phyloP scores from a whole-genome alignment of 345 rosid species.

The Camelina neglecta region DNA sequence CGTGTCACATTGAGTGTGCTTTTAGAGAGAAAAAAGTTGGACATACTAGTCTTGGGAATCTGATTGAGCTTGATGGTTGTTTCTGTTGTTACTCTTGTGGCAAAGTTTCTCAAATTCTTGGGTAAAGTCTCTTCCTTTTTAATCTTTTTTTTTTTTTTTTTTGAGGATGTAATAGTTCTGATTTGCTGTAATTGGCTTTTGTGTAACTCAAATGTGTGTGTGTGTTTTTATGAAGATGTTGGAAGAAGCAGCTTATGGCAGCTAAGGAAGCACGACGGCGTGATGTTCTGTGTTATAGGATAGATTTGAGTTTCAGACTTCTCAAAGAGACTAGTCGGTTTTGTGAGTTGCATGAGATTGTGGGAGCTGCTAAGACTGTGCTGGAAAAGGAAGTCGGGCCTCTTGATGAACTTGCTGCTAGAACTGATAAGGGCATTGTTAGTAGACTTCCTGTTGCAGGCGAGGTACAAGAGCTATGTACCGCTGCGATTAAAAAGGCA shows the following conservation, averaged over 20 bases:
- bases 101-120: conserved; percentile 90
- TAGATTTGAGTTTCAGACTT: conserved; percentile 78
- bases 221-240: conserved; percentile 52
- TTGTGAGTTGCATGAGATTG: conserved; percentile 69
- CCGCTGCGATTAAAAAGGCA: conserved; percentile 69
- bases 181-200: conserved; percentile 6
- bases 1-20: conserved; percentile 97
- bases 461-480: conserved; percentile 78
- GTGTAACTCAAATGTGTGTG: not conserved
- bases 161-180: not conserved
- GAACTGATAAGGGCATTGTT: conserved; percentile 84
- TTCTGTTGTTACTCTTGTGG: conserved; percentile 97
- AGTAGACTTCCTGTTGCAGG: conserved; percentile 83
- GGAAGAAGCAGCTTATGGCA: conserved; percentile 84
- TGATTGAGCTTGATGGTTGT: conserved; percentile 48
- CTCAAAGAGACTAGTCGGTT: conserved; percentile 76
- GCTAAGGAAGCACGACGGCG: conserved; percentile 92
- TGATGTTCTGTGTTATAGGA: conserved; percentile 85
- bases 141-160: not conserved
- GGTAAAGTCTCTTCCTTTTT: conserved; percentile 53
- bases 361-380: conserved; percentile 69
- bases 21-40: conserved; percentile 84
- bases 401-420: conserved; percentile 66
- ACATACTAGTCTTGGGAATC: conserved; percentile 47
- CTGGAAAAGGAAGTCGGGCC: conserved; percentile 90